These are phyloP conservation scores for Termitomyces sp. DNA, from an alignment of 768 basidiomycete genomes.

Conservation along the genomic window DNA sequence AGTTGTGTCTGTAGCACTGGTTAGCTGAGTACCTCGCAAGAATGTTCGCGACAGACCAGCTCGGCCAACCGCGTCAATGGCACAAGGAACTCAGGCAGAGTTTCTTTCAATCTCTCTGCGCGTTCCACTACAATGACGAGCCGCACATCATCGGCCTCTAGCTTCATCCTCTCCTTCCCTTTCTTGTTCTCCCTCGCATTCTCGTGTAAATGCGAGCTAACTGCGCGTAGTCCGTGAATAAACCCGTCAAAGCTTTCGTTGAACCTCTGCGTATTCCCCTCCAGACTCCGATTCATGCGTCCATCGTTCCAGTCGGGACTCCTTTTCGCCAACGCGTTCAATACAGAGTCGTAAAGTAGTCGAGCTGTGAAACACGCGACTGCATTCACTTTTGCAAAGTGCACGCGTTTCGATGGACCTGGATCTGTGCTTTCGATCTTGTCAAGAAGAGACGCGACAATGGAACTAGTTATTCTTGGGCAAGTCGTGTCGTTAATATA, in stretches of 20 bases:
- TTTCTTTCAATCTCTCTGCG: slow-evolving; percentile 62
- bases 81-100: slow-evolving; percentile 59
- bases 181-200: slow-evolving; percentile 14
- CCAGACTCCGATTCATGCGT: slow-evolving; percentile 51
- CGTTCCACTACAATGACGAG: slow-evolving; percentile 62
- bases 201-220: slow-evolving; percentile 23
- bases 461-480: slow-evolving; percentile 37
- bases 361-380: slow-evolving; percentile 57
- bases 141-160: slow-evolving; percentile 24
- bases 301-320: slow-evolving; percentile 55
- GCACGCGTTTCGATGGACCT: slow-evolving; percentile 23
- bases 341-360: slow-evolving; percentile 59
- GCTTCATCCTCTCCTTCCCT: slow-evolving; percentile 19
- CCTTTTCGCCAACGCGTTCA: slow-evolving; percentile 59
- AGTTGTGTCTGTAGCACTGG: slow-evolving; percentile 42
- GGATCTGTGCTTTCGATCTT: slow-evolving; percentile 12
- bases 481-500: slow-evolving; percentile 58
- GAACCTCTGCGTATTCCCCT: slow-evolving; percentile 37
- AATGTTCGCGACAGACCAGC: slow-evolving; percentile 42
- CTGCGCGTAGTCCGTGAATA: slow-evolving; percentile 55
- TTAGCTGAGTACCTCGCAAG: not conserved
- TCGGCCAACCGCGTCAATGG: slow-evolving; percentile 70
- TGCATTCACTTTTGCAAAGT: slow-evolving; percentile 47
- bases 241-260: slow-evolving; percentile 68
- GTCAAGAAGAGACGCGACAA: slow-evolving; percentile 35